Conservation (phyloP, 2,329 filamentous ascomycete genomes). For the Trichoderma simmonsii region DNA sequence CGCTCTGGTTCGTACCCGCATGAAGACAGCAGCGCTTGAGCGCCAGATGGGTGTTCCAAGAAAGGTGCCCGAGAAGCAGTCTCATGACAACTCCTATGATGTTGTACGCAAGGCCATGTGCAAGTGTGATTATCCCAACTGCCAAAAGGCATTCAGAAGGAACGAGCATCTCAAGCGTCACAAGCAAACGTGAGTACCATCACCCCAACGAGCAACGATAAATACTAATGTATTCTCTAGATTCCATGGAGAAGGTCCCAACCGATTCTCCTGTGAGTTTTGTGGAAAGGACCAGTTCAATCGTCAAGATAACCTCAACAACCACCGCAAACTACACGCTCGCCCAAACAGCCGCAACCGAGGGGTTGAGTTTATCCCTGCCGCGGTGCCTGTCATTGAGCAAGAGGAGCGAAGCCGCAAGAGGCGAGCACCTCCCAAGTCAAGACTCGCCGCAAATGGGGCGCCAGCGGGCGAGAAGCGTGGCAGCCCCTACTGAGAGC, state of each 20-base stretch:
- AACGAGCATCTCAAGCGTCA: constrained; percentile 57
- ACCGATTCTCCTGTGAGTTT: constrained; percentile 41
- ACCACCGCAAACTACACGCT: constrained; percentile 41
- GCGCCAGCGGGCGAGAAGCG: constrained; percentile 27
- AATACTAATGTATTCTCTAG: constrained; percentile 20
- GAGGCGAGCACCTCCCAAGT: constrained; percentile 38
- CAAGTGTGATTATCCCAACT: constrained; percentile 46
- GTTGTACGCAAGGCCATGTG: constrained; percentile 40
- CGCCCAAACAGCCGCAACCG: constrained; percentile 39
- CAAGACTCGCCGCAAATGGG: constrained; percentile 28
- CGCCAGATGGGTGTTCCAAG: constrained; percentile 36
- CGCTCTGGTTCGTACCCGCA: constrained; percentile 41
- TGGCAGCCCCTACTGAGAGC: constrained; percentile 12
- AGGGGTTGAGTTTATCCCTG: constrained; percentile 40
- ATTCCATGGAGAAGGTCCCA: constrained; percentile 39
- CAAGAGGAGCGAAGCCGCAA: constrained; percentile 41
- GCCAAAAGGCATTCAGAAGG: constrained; percentile 48
- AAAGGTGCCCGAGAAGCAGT: constrained; percentile 29
- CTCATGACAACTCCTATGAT: constrained; percentile 33
- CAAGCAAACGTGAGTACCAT: constrained; percentile 45
- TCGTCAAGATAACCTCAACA: constrained; percentile 42
- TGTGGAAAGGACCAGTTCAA: constrained; percentile 43
- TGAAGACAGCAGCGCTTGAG: constrained; percentile 45
- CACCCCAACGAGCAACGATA: background rate
- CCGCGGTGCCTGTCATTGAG: constrained; percentile 39